Evolutionary conservation across 805 yeast species (phyloP), one percentile per base, ranked within the genome.

Genomic region (Ogataea saltuana): DNA sequence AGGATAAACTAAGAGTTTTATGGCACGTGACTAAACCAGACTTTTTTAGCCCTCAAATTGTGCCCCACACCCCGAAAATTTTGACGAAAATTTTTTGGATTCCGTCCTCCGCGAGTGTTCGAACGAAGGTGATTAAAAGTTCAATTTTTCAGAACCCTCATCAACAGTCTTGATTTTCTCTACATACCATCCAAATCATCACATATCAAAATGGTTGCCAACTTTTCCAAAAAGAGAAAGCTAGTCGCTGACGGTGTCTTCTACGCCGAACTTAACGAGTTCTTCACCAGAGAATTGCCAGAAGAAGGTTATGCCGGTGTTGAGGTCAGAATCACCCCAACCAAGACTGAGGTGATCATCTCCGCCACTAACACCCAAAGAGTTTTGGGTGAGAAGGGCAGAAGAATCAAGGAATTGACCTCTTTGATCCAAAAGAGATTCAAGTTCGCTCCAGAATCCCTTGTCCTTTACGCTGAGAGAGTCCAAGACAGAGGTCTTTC

Each of bases 261-360:
- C 84, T 93, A 85, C 95, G 99, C 99, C 76, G 99, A 93, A 81
- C 80, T 93, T 71, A 93, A 93, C 84, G 99, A 93, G 81, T 93
- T 93, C 93, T 93, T 93, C 89, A 88, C 97, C 83, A 91, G 99
- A 82, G 99, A 93, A 78, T 86, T 93, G 70, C 96, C 99, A 66
- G 99, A 93, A 81, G 97, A 93, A 79, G 99, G 99, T 73, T 93
- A 93, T 84, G 93, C 99, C 67, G 99, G 99, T 80, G 96, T 93
- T 69, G 99, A 93, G 80, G 97, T 93, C 74, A 88, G 98, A 81
- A 87, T 88, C 70, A 88, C 97, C 71, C 93, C 97, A 74, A 76
- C 91, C 80, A 90, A 87, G 83, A 89, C 96, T 70, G 98, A 93
- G 79, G 88, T 93, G 62, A 88, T 93, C 74, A 89, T 93, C 80